A percentile compares a stretch with the other conserved stretches of the same genome.
These are phyloP conservation scores for Angomonas deanei DNA, from an alignment of 208 protist species.

Conservation along the genomic window DNA sequence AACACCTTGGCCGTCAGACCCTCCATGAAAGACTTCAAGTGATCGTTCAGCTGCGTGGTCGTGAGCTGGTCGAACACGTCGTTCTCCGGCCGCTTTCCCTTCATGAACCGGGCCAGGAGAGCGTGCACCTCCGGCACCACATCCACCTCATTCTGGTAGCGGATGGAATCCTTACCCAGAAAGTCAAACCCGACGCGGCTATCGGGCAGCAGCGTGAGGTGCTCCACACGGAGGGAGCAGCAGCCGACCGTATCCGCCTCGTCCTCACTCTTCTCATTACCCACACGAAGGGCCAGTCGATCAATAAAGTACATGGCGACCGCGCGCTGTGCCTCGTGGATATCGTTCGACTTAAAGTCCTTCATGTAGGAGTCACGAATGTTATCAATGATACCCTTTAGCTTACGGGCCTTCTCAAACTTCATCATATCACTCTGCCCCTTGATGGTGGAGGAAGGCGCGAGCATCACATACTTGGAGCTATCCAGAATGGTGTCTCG, in stretches of 20 bases:
- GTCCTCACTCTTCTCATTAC: conserved; percentile 98
- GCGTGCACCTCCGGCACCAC: conserved; percentile 91
- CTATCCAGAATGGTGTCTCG: conserved; percentile 90
- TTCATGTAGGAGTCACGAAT: conserved; percentile 92
- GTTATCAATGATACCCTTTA: conserved; percentile 93
- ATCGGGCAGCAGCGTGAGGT: conserved; percentile 81
- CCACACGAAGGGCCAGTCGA: conserved; percentile 97
- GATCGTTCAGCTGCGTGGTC: conserved; percentile 91
- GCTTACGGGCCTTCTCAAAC: conserved; percentile 95
- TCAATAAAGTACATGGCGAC: conserved; percentile 99
- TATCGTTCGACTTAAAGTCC: conserved; percentile 74
- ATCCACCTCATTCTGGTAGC: conserved; percentile 91
- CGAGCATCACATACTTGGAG: conserved; percentile 98
- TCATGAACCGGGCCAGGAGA: conserved; percentile 86
- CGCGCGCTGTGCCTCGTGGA: conserved; percentile 85
- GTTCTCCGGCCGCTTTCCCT: conserved; percentile 67
- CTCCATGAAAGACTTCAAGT: conserved; percentile 96
- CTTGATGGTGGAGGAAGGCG: conserved; percentile 91
- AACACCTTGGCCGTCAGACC: conserved; percentile 98
- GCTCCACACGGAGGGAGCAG: conserved; percentile 97
- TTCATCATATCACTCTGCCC: conserved; percentile 97
- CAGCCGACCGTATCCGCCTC: conserved; percentile 98
- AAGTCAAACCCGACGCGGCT: conserved; percentile 95
- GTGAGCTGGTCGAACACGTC: conserved; percentile 95
- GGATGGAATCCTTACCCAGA: conserved; percentile 99